Evolutionary conservation across 2,329 filamentous ascomycete species (phyloP), one percentile per base, ranked within the genome.

Genomic region (Cytospora piceicola): DNA sequence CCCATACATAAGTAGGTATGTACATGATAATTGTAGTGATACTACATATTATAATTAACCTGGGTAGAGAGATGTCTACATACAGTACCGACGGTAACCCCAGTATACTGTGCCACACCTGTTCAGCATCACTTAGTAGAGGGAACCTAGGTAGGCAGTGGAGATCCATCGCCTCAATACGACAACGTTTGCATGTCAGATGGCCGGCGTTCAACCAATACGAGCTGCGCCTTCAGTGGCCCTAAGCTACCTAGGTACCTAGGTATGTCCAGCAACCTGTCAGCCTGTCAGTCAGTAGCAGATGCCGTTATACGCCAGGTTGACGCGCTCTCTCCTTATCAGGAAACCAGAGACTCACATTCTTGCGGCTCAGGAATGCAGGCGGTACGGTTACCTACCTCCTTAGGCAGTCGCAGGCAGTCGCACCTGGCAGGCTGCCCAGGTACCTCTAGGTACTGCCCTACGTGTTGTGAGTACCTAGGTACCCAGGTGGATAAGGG

Each of bases 171-270:
- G 46, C 46, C 46, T 49, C 56, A 42, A 30, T 57, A 53, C 39
- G 61, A 63, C 54, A 46, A 63, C 51, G 39, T 57, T 57, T 29
- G 56, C 53, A 63, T 57, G 55, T 55, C 53, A 57, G 61, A 63
- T 63, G 55, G 34, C 51, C 24, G 11, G 24, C 9, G n/a, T 49
- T 36, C 61, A 57, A 57, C 61, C 61, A 51, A 63, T 63, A 63
- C 61, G 61, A 63, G 61, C 42, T 55, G 53, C 53, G 51, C 39
- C 61, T 42, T 57, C 39, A 51, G 39, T 54, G 61, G 39, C 39
- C 61, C n/a, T 54, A 36, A 49, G 52, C 52, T 30, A 53, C 52
- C 60, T 8, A 34, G 11, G 32, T 34, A 34, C 30, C 30, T 32
- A 9, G 30, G 30, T 32, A 32, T 4, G 30, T 32, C 4, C 30